Evolutionary conservation across 495 filamentous ascomycete species (phyloP), one percentile per base, ranked within the genome.

Genomic region (Penicillium simplicissimum): DNA sequence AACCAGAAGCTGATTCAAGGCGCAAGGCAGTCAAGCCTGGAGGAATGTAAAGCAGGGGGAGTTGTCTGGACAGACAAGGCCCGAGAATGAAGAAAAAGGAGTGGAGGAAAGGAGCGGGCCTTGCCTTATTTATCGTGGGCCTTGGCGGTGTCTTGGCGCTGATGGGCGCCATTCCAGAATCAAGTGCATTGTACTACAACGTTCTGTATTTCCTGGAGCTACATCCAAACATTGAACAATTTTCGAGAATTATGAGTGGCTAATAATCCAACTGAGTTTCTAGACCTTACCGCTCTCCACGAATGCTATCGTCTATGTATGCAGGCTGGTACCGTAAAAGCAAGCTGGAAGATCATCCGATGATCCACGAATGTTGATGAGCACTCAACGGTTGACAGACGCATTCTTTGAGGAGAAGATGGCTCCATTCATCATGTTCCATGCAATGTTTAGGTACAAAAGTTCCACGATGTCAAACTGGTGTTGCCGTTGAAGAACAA

Each of bases 1-100:
- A 74, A 65, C 47, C 57, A 71, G 61, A 13, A 59, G 58, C 55
- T 65, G 65, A 67, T 67, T 67, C 62, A 62, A 47, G 52, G 48
- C 25, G 35, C 45, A 47, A 60, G 59, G 58, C 58, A 35, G 34
- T 35, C 21, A 36, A 62, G 61, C 63, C 59, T 61, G 19, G 59
- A 55, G 19, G 21, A 42, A 36, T 55, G 51, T 15, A 28, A 52
- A 40, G 35, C 31, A 53, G 33, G 31, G 11, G n/a, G 31, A 35
- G 31, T 36, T 53, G 51, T 53, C 51, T 36, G 34, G 51, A 35
- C 28, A 48, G 28, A 61, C 25, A 57, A 53, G 21, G 48, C 23
- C 48, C 45, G 40, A 15, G 11, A 42, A 31, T 17, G 17, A 40
- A 17, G 8, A 38, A 15, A 53, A 57, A 61, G 19, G 52, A 45